Evolutionary conservation across 768 basidiomycete genomes (phyloP).

Genomic region (Boletus patriciae): DNA sequence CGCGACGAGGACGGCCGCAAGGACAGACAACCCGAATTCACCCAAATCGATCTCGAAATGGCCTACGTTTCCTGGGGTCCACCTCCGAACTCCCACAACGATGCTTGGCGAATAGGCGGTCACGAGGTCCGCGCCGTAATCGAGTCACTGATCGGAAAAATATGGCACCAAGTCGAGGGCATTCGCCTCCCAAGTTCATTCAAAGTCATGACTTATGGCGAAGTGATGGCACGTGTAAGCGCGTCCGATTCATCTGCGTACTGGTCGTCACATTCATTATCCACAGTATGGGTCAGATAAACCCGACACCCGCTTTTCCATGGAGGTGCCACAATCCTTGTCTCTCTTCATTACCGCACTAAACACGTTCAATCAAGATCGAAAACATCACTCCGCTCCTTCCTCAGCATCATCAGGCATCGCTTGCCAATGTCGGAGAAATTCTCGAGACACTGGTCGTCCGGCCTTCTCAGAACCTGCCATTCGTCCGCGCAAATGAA

Average conservation of each 20-base stretch:
- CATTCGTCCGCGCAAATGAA: conserved; percentile 32
- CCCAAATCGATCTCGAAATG: conserved; percentile 96
- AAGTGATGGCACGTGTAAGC: conserved; percentile 86
- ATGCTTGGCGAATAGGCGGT: conserved; percentile 84
- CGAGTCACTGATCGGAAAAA: conserved; percentile 67
- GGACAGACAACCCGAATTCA: conserved; percentile 96
- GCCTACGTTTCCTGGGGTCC: conserved; percentile 86
- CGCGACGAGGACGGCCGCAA: conserved; percentile 94
- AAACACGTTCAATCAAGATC: conserved; percentile 30
- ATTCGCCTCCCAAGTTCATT: conserved; percentile 62
- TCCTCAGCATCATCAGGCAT: conserved; percentile 25
- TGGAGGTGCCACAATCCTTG: conserved; percentile 61
- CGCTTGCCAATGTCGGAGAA: conserved; percentile 28
- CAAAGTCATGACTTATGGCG: conserved; percentile 81
- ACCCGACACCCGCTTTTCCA: conserved; percentile 85
- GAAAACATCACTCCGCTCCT: conserved; percentile 34
- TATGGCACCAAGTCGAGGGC: conserved; percentile 75
- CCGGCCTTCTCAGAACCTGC: conserved; percentile 26
- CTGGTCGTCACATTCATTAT: conserved; percentile 20
- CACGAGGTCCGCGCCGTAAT: conserved; percentile 75
- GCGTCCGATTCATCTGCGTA: conserved; percentile 9
- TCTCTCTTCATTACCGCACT: conserved; percentile 7
- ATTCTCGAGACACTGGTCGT: conserved; percentile 35
- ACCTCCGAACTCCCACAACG: conserved; percentile 14
- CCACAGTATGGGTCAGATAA: conserved; percentile 89